Percentiles rank a stretch among this genome's conserved stretches.
These are phyloP conservation scores for Fusarium nanum DNA, from an alignment of 2,329 filamentous ascomycete genomes.

Conservation along the genomic window DNA sequence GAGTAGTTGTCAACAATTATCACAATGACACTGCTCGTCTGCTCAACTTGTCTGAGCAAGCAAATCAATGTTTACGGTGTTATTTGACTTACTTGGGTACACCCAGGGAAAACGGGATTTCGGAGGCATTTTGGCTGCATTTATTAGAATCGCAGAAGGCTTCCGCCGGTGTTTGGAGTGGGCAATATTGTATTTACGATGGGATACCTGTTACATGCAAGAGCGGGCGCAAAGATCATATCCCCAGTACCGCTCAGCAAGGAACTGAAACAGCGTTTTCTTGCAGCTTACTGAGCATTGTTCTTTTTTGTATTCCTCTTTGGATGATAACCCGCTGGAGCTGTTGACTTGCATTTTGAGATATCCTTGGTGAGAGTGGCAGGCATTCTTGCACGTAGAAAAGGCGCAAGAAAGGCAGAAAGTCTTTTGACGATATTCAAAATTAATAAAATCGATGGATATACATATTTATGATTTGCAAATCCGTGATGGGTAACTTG, in stretches of 20 bases:
- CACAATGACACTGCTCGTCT: slow-evolving; percentile 1
- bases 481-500: not conserved
- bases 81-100: slow-evolving; percentile 6
- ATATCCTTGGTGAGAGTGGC: slow-evolving; percentile 8
- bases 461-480: not conserved
- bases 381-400: not conserved
- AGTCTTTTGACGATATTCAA: not conserved
- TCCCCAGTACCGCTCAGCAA: not conserved
- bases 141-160: slow-evolving; percentile 35
- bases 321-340: not conserved
- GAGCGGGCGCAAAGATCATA: not conserved
- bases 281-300: not conserved
- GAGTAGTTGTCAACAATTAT: slow-evolving; percentile 1
- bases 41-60: slow-evolving; percentile 3
- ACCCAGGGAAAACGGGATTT: slow-evolving; percentile 19
- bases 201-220: not conserved
- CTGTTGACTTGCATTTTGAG: slow-evolving; percentile 6
- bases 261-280: not conserved
- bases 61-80: slow-evolving; percentile 7
- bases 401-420: not conserved
- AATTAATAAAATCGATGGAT: slow-evolving; percentile 11
- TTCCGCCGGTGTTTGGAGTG: slow-evolving; percentile 20
- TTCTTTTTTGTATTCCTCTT: not conserved
- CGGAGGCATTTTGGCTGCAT: slow-evolving; percentile 26
- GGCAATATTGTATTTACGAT: not conserved